These are phyloP conservation scores for Yamadazyma paraphyllophila DNA, from an alignment of 805 yeast genomes.

Conservation along the genomic window DNA sequence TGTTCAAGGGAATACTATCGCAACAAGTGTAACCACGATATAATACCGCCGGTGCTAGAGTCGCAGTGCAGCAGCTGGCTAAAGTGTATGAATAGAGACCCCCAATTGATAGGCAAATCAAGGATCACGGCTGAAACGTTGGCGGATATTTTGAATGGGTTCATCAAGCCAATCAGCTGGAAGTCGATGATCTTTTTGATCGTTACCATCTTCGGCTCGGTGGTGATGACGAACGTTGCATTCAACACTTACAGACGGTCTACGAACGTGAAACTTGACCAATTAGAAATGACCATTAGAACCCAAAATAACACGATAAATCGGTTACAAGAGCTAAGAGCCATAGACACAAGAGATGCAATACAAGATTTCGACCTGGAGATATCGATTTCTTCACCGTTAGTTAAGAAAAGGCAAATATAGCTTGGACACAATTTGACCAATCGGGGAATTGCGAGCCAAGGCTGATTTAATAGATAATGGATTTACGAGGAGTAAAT, in stretches of 20 bases:
- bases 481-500: neutral
- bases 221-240: conserved; percentile 50
- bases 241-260: conserved; percentile 37
- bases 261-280: conserved; percentile 13
- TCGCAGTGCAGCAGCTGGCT: conserved; percentile 70
- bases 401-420: conserved; percentile 9
- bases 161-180: conserved; percentile 67
- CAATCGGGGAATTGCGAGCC: neutral
- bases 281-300: conserved; percentile 16
- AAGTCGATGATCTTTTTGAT: conserved; percentile 56
- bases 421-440: neutral
- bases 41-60: conserved; percentile 74
- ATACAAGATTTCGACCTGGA: neutral
- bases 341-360: neutral
- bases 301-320: conserved; percentile 11
- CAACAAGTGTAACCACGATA: conserved; percentile 67
- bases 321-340: neutral
- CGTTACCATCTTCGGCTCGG: conserved; percentile 48
- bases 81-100: conserved; percentile 79
- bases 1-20: conserved; percentile 69
- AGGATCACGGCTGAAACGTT: conserved; percentile 76
- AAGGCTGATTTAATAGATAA: neutral
- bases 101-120: conserved; percentile 64
- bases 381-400: conserved; percentile 12
- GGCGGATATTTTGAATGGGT: conserved; percentile 79